Conservation (phyloP, 2,329 filamentous ascomycete species). For the Alternaria conjuncta region DNA sequence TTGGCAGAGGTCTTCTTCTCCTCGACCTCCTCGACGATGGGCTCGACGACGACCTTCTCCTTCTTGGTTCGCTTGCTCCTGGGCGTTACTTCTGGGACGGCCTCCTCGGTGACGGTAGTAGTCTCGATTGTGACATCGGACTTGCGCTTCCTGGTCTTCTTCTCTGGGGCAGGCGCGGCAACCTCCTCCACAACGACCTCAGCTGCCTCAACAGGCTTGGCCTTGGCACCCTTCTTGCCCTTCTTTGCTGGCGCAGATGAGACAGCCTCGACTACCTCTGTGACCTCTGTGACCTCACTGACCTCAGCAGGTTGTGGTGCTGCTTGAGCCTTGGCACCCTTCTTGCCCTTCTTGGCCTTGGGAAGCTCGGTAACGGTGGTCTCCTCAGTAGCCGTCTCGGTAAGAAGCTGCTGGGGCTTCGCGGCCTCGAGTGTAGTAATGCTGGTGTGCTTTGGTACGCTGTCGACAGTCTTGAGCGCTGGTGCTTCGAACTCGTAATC, state of each 20-base stretch:
- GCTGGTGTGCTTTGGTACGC: constrained; percentile 37
- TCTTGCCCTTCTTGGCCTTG: constrained; percentile 44
- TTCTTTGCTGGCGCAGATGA: constrained; percentile 31
- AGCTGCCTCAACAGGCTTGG: constrained; percentile 17
- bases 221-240: constrained; percentile 30
- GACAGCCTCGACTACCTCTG: constrained; percentile 8
- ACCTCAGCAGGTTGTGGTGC: constrained; percentile 5
- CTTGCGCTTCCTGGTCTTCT: constrained; percentile 30
- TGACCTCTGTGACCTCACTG: constrained; percentile 14
- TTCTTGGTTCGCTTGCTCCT: constrained; percentile 36
- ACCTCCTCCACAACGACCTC: constrained; percentile 16
- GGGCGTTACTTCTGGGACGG: constrained; percentile 9
- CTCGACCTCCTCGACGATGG: constrained; percentile 16
- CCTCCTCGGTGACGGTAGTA: constrained; percentile 13
- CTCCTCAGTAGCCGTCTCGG: constrained; percentile 31
- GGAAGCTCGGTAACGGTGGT: constrained; percentile 14
- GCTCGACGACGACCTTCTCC: constrained; percentile 13
- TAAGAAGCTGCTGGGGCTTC: constrained; percentile 35
- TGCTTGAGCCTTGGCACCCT: constrained; percentile 23
- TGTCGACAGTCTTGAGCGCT: constrained; percentile 68
- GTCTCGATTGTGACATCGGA: constrained; percentile 23
- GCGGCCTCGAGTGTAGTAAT: constrained; percentile 28
- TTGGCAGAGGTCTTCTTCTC: constrained; percentile 27
- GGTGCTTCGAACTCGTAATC: constrained; percentile 86
- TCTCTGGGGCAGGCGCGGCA: constrained; percentile 3